phyloP scores from a whole-genome alignment of 495 filamentous ascomycete species.

The Lasiosphaeria miniovina region DNA sequence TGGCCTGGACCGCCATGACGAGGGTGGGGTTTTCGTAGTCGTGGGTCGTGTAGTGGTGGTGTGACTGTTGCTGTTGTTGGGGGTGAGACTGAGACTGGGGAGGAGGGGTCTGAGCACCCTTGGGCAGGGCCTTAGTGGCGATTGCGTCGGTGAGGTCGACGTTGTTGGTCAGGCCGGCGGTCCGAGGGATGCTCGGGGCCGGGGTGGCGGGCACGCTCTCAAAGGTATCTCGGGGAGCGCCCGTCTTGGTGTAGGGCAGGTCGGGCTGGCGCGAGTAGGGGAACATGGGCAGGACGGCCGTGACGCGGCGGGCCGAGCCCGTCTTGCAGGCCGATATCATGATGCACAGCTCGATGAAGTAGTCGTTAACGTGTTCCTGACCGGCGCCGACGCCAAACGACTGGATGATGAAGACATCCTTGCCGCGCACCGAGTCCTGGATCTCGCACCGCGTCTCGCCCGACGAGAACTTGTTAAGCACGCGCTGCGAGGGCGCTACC shows the following conservation, averaged over 20 bases:
- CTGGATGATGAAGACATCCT: constrained; percentile 98
- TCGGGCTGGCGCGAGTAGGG: constrained; percentile 95
- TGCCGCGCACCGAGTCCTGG: constrained; percentile 90
- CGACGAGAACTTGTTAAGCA: constrained; percentile 89
- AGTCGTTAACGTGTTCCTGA: constrained; percentile 69
- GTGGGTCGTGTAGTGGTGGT: constrained; percentile 46
- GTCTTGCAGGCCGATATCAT: constrained; percentile 97
- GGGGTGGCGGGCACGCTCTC: constrained; percentile 87
- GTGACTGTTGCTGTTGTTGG: constrained; percentile 1
- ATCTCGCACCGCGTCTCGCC: constrained; percentile 95
- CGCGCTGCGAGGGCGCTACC: constrained; percentile 75
- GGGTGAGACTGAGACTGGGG: background rate
- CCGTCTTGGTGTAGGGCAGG: constrained; percentile 92
- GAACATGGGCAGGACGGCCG: constrained; percentile 91
- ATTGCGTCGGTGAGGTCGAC: constrained; percentile 66
- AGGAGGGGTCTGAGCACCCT: background rate
- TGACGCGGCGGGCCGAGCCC: constrained; percentile 86
- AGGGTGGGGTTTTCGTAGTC: constrained; percentile 56
- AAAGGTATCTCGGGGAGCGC: constrained; percentile 68
- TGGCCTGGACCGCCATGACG: constrained; percentile 62
- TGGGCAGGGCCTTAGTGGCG: constrained; percentile 29
- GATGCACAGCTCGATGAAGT: constrained; percentile 93
- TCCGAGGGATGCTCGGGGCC: constrained; percentile 62
- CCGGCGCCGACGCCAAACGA: constrained; percentile 55
- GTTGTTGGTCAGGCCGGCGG: constrained; percentile 58